Evolutionary conservation across 345 rosid species (phyloP).

Genomic region (Aethionema arabicum): DNA sequence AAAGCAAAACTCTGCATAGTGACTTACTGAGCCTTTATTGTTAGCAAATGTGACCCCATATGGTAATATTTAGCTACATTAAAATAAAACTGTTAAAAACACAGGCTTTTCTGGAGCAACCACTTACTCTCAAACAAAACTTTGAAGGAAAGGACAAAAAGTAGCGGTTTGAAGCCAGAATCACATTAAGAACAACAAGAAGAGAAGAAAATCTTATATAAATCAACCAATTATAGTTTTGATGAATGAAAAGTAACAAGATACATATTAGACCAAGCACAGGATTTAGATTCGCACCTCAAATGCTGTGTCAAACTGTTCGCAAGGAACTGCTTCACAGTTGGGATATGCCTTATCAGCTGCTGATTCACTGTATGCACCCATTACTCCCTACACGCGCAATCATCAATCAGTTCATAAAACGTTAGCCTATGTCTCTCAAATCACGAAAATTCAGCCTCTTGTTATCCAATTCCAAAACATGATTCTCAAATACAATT

Average conservation of each 20-base stretch:
- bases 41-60: background rate
- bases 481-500: conserved; percentile 2
- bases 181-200: background rate
- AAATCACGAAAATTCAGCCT: too few relatives aligned
- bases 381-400: conserved; percentile 65
- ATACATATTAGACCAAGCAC: background rate
- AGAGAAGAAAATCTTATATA: background rate
- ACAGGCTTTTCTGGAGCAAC: background rate
- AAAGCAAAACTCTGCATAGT: background rate
- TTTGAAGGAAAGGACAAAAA: too few relatives aligned
- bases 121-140: background rate
- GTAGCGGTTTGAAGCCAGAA: too few relatives aligned
- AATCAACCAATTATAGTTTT: background rate
- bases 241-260: background rate
- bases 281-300: conserved; percentile 47
- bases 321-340: conserved; percentile 96
- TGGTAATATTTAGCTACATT: too few relatives aligned
- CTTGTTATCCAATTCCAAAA: background rate
- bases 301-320: conserved; percentile 92
- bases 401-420: conserved; percentile 15
- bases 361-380: conserved; percentile 95
- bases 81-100: too few relatives aligned
- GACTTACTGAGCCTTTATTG: background rate
- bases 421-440: background rate
- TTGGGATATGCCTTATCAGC: conserved; percentile 94